Conservation (phyloP, 2,329 filamentous ascomycete species). For the Fulvia fulva region DNA sequence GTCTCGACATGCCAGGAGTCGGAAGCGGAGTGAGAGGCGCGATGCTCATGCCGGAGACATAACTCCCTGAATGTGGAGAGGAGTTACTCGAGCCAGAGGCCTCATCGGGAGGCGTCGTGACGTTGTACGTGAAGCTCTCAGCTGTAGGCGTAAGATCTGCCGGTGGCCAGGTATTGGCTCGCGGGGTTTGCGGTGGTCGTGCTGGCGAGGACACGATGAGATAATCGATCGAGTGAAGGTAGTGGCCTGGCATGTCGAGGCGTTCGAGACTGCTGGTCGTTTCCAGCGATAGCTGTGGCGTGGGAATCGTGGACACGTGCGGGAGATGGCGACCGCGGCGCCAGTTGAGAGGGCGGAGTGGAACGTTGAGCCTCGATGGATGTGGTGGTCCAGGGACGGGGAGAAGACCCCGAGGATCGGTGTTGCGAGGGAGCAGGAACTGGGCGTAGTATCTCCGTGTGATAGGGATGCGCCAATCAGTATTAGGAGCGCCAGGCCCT, state of each 20-base stretch:
- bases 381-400: neutral
- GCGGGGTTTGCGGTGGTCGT: neutral
- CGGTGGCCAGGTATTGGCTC: neutral
- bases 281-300: neutral
- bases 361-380: neutral
- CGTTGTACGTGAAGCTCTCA: neutral
- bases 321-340: neutral
- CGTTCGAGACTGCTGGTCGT: neutral
- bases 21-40: neutral
- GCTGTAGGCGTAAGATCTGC: neutral
- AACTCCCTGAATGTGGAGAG: neutral
- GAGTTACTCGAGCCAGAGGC: neutral
- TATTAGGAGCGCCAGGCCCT: neutral
- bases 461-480: neutral
- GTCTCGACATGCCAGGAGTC: neutral
- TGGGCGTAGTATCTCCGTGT: neutral
- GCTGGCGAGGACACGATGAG: neutral
- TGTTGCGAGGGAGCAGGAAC: neutral
- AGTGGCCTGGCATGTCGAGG: neutral
- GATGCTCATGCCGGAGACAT: neutral
- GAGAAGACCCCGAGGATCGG: neutral
- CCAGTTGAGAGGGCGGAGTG: neutral
- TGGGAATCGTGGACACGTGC: neutral
- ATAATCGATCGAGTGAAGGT: neutral
- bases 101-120: neutral